Percentiles rank a stretch among this genome's conserved stretches.
Evolutionary conservation across 208 protist species (phyloP).

Genomic region (Trypanosoma platydactyli): DNA sequence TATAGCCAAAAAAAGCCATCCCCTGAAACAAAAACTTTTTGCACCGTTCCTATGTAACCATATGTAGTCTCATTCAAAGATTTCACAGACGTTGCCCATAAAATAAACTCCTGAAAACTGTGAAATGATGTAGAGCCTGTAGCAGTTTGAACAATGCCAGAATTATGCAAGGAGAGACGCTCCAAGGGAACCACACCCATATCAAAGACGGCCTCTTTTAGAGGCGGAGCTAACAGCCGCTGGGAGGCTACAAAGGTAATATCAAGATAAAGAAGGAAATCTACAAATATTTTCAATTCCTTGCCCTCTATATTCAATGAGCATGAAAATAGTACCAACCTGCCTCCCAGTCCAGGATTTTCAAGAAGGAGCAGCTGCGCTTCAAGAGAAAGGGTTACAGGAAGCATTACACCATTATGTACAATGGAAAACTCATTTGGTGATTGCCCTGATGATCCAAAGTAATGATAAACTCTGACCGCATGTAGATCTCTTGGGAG

Average conservation of each 20-base stretch:
- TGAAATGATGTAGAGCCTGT: slow-evolving; percentile 32
- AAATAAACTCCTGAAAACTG: slow-evolving; percentile 23
- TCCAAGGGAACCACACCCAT: slow-evolving; percentile 26
- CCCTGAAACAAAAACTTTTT: slow-evolving; percentile 10
- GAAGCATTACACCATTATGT: slow-evolving; percentile 20
- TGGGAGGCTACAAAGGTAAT: slow-evolving; percentile 28
- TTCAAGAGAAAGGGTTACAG: slow-evolving; percentile 17
- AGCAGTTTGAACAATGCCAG: slow-evolving; percentile 5
- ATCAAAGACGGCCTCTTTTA: slow-evolving; percentile 31
- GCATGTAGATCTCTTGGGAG: slow-evolving; percentile 3
- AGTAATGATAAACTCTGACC: slow-evolving; percentile 6
- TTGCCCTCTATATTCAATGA: slow-evolving; percentile 17
- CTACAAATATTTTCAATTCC: slow-evolving; percentile 16
- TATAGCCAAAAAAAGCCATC: slow-evolving; percentile 23
- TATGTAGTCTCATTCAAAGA: not conserved
- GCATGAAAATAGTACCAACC: slow-evolving; percentile 31
- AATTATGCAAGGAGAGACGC: slow-evolving; percentile 20
- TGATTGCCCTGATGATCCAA: not conserved
- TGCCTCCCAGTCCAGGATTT: not conserved
- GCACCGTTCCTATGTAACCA: slow-evolving; percentile 16
- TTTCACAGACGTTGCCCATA: slow-evolving; percentile 4
- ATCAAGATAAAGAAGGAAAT: slow-evolving; percentile 9
- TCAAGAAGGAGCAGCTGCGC: slow-evolving; percentile 12
- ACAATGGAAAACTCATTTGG: slow-evolving; percentile 1
- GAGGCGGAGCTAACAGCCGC: not conserved